phyloP scores from a whole-genome alignment of 2,329 filamentous ascomycete genomes.

The Colletotrichum sansevieriae region DNA sequence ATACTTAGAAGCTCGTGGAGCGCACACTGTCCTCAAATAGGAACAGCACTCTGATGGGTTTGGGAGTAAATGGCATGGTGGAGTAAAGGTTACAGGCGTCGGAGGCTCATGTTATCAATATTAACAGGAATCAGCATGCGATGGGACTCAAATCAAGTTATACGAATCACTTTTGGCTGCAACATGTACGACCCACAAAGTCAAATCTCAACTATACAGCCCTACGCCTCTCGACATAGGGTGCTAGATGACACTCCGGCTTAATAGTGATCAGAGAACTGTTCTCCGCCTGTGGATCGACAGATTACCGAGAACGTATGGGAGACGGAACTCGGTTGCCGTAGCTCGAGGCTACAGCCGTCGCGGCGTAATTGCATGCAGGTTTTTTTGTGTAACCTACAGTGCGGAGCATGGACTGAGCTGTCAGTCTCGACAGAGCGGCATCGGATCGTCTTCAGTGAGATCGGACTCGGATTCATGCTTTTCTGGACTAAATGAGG shows the following conservation, averaged over 20 bases:
- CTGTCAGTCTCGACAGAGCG: no score
- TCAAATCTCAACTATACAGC: conserved; percentile 94
- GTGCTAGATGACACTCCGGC: conserved; percentile 96
- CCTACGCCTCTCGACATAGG: conserved; percentile 80
- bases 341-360: conserved; percentile 64
- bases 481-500: not conserved
- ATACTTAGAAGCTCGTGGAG: conserved; percentile 89
- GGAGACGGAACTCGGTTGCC: conserved; percentile 73
- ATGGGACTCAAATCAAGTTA: no score
- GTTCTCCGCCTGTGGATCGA: conserved; percentile 81
- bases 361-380: conserved; percentile 60
- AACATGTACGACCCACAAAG: conserved; percentile 88
- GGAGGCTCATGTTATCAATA: not conserved
- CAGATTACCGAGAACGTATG: conserved; percentile 86
- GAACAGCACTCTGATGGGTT: conserved; percentile 22
- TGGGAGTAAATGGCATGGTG: not conserved
- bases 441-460: no score
- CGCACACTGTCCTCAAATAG: conserved; percentile 93
- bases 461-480: not conserved
- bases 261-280: conserved; percentile 90
- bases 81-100: conserved; percentile 18
- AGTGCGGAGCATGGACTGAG: no score
- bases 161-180: not conserved
- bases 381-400: conserved; percentile 14
- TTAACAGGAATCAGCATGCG: conserved; percentile 1